These are phyloP conservation scores for Wallacemonas sp. DNA, from an alignment of 208 protist species.

Conservation along the genomic window DNA sequence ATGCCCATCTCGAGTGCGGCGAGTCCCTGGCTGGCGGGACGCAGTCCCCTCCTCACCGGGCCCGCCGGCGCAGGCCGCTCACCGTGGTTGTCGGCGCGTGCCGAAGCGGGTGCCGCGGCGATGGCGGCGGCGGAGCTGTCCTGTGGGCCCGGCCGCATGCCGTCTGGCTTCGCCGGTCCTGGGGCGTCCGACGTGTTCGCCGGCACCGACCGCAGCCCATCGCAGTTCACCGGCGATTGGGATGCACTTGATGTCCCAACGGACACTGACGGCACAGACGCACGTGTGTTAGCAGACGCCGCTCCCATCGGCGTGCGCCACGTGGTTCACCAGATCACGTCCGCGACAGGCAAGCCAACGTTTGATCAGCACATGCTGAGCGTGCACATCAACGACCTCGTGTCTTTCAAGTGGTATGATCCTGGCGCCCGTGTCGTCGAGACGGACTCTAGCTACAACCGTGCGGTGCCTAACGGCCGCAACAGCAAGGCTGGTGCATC, in stretches of 20 bases:
- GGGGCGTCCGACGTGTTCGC: too few relatives aligned
- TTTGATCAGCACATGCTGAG: background rate
- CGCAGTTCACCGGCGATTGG: background rate
- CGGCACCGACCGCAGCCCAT: background rate
- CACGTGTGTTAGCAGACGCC: background rate
- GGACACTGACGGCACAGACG: background rate
- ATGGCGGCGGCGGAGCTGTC: background rate
- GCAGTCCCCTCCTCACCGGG: too few relatives aligned
- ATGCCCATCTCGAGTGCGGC: too few relatives aligned
- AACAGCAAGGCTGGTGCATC: conserved; percentile 11
- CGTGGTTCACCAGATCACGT: background rate
- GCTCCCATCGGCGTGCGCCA: conserved; percentile 8
- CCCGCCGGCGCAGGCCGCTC: background rate
- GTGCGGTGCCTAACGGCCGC: conserved; percentile 18
- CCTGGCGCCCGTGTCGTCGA: conserved; percentile 21
- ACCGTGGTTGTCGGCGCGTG: background rate
- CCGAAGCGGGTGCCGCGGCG: too few relatives aligned
- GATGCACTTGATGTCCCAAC: background rate
- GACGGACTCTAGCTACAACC: conserved; percentile 30
- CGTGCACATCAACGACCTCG: conserved; percentile 12
- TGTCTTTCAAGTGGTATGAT: conserved; percentile 32
- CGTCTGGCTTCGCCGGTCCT: too few relatives aligned
- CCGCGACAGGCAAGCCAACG: background rate
- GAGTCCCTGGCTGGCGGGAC: background rate
- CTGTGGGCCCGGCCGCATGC: background rate